A percentile compares a stretch with the other conserved stretches of the same genome.
These are phyloP conservation scores for Ephemerocybe angulata DNA, from an alignment of 768 basidiomycete genomes.

Conservation along the genomic window DNA sequence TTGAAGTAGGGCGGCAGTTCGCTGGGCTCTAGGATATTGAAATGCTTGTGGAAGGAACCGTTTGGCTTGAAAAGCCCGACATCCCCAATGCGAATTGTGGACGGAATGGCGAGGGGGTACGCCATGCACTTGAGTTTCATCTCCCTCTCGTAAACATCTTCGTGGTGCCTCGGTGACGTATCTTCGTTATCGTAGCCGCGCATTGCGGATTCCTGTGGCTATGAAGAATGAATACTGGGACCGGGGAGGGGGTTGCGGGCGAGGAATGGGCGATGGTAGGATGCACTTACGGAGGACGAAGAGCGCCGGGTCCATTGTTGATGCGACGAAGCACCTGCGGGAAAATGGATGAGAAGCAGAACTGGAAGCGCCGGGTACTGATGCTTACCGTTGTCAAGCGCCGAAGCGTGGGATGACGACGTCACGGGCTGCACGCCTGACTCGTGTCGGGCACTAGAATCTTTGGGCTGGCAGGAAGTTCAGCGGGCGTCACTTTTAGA, in stretches of 20 bases:
- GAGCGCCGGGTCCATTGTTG: background rate
- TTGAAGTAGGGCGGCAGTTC: constrained; percentile 8
- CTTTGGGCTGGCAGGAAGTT: background rate
- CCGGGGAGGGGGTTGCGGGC: background rate
- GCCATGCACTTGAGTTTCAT: background rate
- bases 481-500: background rate
- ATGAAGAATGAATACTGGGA: too few relatives aligned
- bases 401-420: background rate
- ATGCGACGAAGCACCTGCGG: background rate
- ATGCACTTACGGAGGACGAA: background rate
- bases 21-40: constrained; percentile 6
- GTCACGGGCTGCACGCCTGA: background rate
- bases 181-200: background rate
- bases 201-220: background rate
- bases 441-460: background rate
- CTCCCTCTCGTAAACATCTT: background rate
- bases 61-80: constrained; percentile 1
- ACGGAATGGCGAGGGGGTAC: constrained; percentile 3
- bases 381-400: constrained; percentile 2
- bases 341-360: background rate
- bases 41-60: constrained; percentile 2
- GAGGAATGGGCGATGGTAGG: background rate
- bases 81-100: constrained; percentile 5
- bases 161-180: constrained; percentile 1
- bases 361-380: background rate